Conservation (phyloP, 179 eudicot genomes). For the Vitellaria paradoxa region DNA sequence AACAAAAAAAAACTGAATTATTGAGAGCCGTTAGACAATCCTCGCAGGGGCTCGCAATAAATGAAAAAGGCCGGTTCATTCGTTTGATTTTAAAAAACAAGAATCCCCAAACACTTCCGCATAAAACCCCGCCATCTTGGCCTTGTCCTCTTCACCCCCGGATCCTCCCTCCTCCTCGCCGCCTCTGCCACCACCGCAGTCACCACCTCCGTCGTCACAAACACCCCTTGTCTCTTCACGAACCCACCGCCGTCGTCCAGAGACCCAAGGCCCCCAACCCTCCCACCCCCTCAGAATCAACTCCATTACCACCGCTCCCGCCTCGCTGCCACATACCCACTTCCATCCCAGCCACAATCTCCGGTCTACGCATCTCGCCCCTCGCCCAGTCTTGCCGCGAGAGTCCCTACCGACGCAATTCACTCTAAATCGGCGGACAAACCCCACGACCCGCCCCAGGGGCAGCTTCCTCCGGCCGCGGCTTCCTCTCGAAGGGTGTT, state of each 20-base stretch:
- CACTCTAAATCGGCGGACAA: slow-evolving; percentile 21
- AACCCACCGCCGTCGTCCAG: slow-evolving; percentile 1
- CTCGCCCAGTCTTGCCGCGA: slow-evolving; percentile 9
- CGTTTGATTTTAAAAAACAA: neutral
- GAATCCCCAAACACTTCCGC: neutral
- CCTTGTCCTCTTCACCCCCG: slow-evolving; percentile 3
- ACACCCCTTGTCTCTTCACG: slow-evolving; percentile 14
- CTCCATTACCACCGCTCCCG: slow-evolving; percentile 11
- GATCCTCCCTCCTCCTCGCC: slow-evolving; percentile 12
- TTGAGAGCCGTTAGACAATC: too few relatives aligned
- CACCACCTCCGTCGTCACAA: neutral
- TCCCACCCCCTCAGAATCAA: neutral
- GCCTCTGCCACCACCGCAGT: neutral
- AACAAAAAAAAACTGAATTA: too few relatives aligned
- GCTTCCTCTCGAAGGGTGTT: slow-evolving; percentile 22
- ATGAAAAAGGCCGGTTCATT: too few relatives aligned
- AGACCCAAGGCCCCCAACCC: slow-evolving; percentile 4
- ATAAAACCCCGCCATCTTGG: slow-evolving; percentile 10
- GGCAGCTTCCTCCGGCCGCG: slow-evolving; percentile 38
- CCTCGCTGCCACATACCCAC: neutral
- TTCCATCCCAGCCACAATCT: neutral
- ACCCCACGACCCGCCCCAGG: slow-evolving; percentile 19
- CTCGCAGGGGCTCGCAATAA: too few relatives aligned
- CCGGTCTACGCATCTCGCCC: slow-evolving; percentile 6
- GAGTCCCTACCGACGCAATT: slow-evolving; percentile 18